Evolutionary conservation across 306 rosid genomes (phyloP).

Genomic region (Gillenia trifoliata): DNA sequence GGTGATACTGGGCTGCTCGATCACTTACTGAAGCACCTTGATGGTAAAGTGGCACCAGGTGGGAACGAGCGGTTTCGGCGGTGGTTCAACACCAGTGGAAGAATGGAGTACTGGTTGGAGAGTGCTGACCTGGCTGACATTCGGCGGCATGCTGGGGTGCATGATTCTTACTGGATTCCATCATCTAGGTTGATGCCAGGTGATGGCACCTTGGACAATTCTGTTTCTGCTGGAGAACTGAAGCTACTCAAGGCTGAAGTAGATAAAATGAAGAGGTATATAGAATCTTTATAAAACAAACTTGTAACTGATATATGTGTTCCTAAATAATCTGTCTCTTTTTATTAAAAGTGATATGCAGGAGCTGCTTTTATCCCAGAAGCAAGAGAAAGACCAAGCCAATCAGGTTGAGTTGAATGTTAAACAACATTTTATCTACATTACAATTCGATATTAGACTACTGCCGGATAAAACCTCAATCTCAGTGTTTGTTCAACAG

Average conservation of each 20-base stretch:
- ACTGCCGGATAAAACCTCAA: constrained; percentile 13
- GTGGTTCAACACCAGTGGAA: constrained; percentile 67
- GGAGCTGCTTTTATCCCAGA: constrained; percentile 46
- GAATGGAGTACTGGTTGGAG: constrained; percentile 96
- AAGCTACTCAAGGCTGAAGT: constrained; percentile 58
- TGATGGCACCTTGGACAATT: constrained; percentile 18
- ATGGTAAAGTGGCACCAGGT: constrained; percentile 67
- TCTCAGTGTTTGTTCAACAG: constrained; percentile 27
- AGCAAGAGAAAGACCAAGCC: constrained; percentile 36
- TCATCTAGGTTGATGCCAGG: constrained; percentile 29
- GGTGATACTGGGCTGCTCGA: constrained; percentile 95
- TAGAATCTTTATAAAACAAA: constrained; percentile 2
- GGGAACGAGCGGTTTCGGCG: constrained; percentile 69
- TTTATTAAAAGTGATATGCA: constrained; percentile 61
- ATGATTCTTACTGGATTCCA: constrained; percentile 75
- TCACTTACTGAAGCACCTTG: constrained; percentile 80
- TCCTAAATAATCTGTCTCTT: constrained; percentile 19
- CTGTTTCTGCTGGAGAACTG: constrained; percentile 57
- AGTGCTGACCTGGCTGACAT: constrained; percentile 53
- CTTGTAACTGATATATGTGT: background rate
- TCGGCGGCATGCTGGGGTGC: constrained; percentile 68
- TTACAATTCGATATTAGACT: constrained; percentile 6
- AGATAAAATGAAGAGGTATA: constrained; percentile 65
- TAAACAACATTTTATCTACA: constrained; percentile 21
- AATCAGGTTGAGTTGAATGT: constrained; percentile 46